phyloP scores from a whole-genome alignment of 495 filamentous ascomycete species.

The Xylaria nigripes region DNA sequence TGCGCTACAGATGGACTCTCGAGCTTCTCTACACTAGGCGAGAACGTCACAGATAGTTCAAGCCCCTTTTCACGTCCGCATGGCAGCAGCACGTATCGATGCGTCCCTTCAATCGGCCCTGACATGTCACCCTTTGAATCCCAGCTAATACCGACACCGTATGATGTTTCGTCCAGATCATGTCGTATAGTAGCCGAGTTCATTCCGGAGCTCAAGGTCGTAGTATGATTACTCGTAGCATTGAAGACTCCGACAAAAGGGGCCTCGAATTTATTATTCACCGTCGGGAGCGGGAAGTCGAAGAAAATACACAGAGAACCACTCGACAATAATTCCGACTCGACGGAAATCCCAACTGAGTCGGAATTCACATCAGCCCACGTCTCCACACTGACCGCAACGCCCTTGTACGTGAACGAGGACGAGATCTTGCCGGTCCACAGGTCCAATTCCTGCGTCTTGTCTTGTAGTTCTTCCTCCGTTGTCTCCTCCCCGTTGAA shows the following conservation, averaged over 20 bases:
- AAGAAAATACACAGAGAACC: slow-evolving; percentile 39
- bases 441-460: slow-evolving; percentile 40
- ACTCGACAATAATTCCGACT: slow-evolving; percentile 30
- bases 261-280: slow-evolving; percentile 39
- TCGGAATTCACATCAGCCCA: slow-evolving; percentile 40
- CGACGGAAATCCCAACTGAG: slow-evolving; percentile 37
- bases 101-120: slow-evolving; percentile 27
- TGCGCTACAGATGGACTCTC: slow-evolving; percentile 1
- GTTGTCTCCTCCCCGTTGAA: slow-evolving; percentile 35
- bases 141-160: slow-evolving; percentile 36
- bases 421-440: slow-evolving; percentile 41
- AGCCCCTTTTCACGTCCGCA: slow-evolving; percentile 12
- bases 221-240: slow-evolving; percentile 37
- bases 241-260: slow-evolving; percentile 44
- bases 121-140: slow-evolving; percentile 27
- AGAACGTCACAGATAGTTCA: slow-evolving; percentile 28
- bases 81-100: slow-evolving; percentile 38
- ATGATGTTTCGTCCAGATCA: slow-evolving; percentile 36
- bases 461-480: slow-evolving; percentile 32
- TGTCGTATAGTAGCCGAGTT: slow-evolving; percentile 37
- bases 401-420: slow-evolving; percentile 35
- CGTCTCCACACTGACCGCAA: slow-evolving; percentile 35
- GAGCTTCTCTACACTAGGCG: slow-evolving; percentile 12
- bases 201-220: slow-evolving; percentile 19
- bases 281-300: slow-evolving; percentile 43